Percentiles rank a stretch among this genome's conserved stretches.
Conservation (phyloP, 371 early-diverging fungal species). For the Mucor indicus region DNA sequence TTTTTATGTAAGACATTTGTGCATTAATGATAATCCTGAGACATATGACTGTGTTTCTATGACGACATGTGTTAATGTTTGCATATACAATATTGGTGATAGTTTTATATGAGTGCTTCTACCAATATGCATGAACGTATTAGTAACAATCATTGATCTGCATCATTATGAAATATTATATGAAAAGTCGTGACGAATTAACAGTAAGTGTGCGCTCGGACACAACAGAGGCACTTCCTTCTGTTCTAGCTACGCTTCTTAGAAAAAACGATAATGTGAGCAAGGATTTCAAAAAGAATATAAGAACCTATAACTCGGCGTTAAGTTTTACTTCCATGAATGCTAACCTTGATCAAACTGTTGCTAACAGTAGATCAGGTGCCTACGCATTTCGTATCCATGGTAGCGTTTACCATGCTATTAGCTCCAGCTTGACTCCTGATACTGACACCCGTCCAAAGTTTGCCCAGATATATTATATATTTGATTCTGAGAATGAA, state of each 20-base stretch:
- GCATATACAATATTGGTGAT: too few species aligned
- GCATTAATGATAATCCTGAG: too few species aligned
- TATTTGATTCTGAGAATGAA: constrained; percentile 1
- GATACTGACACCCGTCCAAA: background rate
- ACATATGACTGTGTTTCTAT: too few species aligned
- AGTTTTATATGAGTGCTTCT: too few species aligned
- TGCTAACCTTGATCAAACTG: background rate
- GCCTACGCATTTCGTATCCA: constrained; percentile 1
- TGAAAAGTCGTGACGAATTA: too few species aligned
- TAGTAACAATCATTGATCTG: too few species aligned
- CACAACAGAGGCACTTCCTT: background rate
- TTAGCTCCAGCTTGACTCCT: background rate
- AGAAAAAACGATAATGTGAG: background rate
- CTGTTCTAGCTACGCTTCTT: background rate
- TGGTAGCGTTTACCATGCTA: background rate
- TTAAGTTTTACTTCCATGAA: constrained; percentile 2
- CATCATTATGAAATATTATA: too few species aligned
- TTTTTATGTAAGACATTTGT: too few species aligned
- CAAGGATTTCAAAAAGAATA: background rate
- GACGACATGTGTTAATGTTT: too few species aligned
- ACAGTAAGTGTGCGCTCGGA: too few species aligned
- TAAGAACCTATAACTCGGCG: background rate
- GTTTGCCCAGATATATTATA: constrained; percentile 7
- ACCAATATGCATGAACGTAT: too few species aligned
- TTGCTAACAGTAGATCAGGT: background rate